Percentiles rank a stretch among this genome's conserved stretches.
Conservation (phyloP, 192 early-diverging fungal genomes). For the Linnemannia zychae region DNA sequence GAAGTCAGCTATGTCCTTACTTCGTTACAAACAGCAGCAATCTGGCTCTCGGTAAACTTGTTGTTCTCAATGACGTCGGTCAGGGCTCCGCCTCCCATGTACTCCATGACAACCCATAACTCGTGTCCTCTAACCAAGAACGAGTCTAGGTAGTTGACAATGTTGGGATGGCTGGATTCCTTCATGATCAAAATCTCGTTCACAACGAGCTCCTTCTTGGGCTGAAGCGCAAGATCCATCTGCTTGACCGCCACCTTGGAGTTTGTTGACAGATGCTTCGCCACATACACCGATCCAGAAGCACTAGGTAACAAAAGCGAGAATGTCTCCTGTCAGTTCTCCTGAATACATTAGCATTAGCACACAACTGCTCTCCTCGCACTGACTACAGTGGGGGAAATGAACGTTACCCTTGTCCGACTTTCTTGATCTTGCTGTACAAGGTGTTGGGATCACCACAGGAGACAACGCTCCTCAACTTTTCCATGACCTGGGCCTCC, state of each 20-base stretch:
- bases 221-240: conserved; percentile 90
- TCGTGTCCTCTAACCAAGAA: conserved; percentile 89
- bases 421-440: conserved; percentile 96
- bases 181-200: conserved; percentile 97
- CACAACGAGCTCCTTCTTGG: conserved; percentile 91
- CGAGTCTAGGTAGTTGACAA: conserved; percentile 97
- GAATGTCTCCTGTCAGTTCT: not conserved
- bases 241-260: conserved; percentile 94
- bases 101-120: conserved; percentile 99
- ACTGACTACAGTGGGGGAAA: not conserved
- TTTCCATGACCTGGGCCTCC: conserved; percentile 96
- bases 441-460: conserved; percentile 90
- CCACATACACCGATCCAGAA: conserved; percentile 98
- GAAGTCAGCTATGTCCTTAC: conserved; percentile 44
- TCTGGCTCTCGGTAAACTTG: conserved; percentile 91
- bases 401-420: conserved; percentile 90
- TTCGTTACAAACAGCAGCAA: conserved; percentile 95
- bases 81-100: conserved; percentile 98
- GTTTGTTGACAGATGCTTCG: conserved; percentile 78
- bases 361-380: not conserved
- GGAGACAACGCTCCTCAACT: conserved; percentile 91
- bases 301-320: conserved; percentile 68
- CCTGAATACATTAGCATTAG: not conserved
- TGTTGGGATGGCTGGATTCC: conserved; percentile 93
- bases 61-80: conserved; percentile 98